phyloP scores from a whole-genome alignment of 768 basidiomycete species.

The Boletus huronensis region DNA sequence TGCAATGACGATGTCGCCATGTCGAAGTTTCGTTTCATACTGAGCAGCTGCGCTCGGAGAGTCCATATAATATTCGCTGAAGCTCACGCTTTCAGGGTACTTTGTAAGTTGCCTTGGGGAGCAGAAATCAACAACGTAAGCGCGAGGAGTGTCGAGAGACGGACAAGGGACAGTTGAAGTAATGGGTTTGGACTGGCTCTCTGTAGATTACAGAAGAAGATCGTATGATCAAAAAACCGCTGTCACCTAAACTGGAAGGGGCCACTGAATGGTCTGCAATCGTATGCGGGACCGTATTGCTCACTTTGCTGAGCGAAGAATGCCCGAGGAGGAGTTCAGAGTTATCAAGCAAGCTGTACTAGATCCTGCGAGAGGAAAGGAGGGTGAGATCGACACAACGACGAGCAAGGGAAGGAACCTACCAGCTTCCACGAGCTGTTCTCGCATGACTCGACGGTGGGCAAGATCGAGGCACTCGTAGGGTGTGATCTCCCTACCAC shows the following conservation, averaged over 20 bases:
- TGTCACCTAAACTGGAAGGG: conserved; percentile 65
- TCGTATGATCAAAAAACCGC: conserved; percentile 70
- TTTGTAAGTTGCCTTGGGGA: conserved; percentile 33
- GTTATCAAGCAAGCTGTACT: conserved; percentile 80
- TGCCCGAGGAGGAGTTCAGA: conserved; percentile 69
- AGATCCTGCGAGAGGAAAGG: conserved; percentile 49
- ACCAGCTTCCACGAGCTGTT: conserved; percentile 58
- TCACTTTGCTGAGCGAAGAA: conserved; percentile 76
- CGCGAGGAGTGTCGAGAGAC: conserved; percentile 1
- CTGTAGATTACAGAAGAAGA: conserved; percentile 59
- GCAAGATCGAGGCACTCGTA: conserved; percentile 69
- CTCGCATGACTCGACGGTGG: conserved; percentile 65
- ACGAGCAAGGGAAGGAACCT: conserved; percentile 22
- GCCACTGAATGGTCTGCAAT: conserved; percentile 3
- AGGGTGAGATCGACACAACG: background rate
- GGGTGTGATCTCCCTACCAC: conserved; percentile 68
- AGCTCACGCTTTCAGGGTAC: conserved; percentile 28
- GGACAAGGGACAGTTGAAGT: conserved; percentile 34
- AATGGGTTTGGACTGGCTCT: conserved; percentile 32
- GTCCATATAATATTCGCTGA: conserved; percentile 29
- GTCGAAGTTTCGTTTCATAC: conserved; percentile 45
- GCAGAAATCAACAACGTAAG: background rate
- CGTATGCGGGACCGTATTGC: conserved; percentile 19
- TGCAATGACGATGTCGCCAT: conserved; percentile 50
- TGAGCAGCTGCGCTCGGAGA: conserved; percentile 41